These are phyloP conservation scores for Fraxinus albicans DNA, from an alignment of 305 asterid genomes.

Conservation along the genomic window DNA sequence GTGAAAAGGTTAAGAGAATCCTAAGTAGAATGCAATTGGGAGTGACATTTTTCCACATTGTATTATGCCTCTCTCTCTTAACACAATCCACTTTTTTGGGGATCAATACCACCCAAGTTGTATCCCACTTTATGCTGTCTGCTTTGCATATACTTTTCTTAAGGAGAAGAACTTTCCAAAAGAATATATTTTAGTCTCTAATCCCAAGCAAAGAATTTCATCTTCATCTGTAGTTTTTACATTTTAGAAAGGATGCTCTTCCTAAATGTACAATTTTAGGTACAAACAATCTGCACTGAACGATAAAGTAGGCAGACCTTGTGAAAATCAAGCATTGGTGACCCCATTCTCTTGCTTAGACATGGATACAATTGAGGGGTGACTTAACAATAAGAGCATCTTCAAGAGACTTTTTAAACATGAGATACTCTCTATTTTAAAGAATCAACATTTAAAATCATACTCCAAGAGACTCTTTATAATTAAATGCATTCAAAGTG, in stretches of 20 bases:
- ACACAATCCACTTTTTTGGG: slow-evolving; percentile 46
- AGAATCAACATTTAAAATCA: no score
- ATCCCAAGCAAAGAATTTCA: slow-evolving; percentile 48
- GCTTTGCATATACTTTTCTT: slow-evolving; percentile 45
- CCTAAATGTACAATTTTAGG: neutral
- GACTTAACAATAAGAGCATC: neutral
- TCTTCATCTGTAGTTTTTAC: neutral
- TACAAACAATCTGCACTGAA: neutral
- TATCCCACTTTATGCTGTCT: slow-evolving; percentile 40
- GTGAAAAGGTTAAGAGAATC: slow-evolving; percentile 17
- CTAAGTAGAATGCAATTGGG: slow-evolving; percentile 17
- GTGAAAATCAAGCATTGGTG: neutral
- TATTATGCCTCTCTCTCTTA: slow-evolving; percentile 38
- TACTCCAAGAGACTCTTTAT: no score
- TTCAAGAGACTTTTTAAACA: no score
- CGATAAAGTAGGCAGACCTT: neutral
- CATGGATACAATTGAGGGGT: neutral
- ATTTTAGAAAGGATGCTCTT: neutral
- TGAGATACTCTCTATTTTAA: no score
- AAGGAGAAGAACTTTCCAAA: slow-evolving; percentile 34
- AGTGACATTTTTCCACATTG: slow-evolving; percentile 10
- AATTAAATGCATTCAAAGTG: no score
- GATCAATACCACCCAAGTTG: slow-evolving; percentile 26
- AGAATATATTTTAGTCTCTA: slow-evolving; percentile 38
- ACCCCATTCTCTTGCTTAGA: neutral